Conservation (phyloP, 441 rosid genomes). For the Populus trichocarpa region DNA sequence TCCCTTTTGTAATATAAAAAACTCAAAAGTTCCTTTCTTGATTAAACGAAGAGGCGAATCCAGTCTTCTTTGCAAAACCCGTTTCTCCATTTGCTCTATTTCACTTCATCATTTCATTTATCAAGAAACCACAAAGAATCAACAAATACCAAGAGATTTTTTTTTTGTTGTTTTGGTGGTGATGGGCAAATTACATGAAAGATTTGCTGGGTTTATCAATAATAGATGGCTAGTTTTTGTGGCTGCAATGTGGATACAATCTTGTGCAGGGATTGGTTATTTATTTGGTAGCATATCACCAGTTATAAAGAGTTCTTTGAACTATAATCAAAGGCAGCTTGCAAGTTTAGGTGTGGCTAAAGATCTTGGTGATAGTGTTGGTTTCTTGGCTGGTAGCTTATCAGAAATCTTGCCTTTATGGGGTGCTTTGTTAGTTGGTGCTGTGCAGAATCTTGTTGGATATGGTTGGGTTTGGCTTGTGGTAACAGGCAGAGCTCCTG, state of each 20-base stretch:
- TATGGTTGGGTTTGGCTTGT: constrained; percentile 97
- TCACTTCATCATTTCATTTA: not conserved
- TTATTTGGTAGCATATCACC: constrained; percentile 97
- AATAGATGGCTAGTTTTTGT: constrained; percentile 97
- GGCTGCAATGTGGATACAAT: constrained; percentile 98
- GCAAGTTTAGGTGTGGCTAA: constrained; percentile 92
- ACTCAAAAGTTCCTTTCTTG: not conserved
- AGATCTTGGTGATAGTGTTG: constrained; percentile 95
- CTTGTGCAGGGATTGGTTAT: constrained; percentile 92
- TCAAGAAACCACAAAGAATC: not conserved
- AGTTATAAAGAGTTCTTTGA: constrained; percentile 79
- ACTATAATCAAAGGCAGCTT: constrained; percentile 79
- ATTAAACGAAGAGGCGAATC: not conserved
- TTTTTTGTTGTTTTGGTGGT: not conserved
- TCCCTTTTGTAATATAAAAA: not conserved
- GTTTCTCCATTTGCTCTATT: not conserved
- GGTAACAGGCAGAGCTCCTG: constrained; percentile 67
- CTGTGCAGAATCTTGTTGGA: constrained; percentile 81
- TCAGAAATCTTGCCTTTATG: constrained; percentile 88
- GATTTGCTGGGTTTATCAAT: constrained; percentile 44
- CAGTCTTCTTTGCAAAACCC: not conserved
- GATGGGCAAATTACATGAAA: constrained; percentile 50
- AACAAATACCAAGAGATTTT: not conserved
- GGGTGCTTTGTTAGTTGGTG: constrained; percentile 92
- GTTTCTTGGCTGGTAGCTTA: constrained; percentile 81